Base-by-base conservation (phyloP, 2,329 filamentous ascomycete species). In the Verticillium dahliae region DNA sequence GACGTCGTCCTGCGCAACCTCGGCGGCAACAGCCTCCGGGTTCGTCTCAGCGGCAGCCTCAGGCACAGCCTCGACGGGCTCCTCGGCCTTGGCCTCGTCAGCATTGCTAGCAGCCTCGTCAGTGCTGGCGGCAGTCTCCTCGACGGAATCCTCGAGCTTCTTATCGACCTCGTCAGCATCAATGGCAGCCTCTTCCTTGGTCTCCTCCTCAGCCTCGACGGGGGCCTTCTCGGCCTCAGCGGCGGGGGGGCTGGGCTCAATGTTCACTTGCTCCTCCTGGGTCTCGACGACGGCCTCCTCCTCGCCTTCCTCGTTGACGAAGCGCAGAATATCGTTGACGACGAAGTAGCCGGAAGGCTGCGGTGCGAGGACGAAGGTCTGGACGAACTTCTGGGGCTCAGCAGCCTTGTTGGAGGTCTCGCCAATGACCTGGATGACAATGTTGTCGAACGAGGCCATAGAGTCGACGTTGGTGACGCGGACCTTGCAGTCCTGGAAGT, bases 291-390 rank as follows among this genome's bases (percentile, higher is more conserved):
- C 71, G 10, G 68, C 70, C 64, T 89, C 87, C 63, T 91, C 91
- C 64, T 97, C 92, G 52, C 84, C 84, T 69, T 94, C 90, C 65
- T 95, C 91, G 66, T 89, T 87, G 67, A 99, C 88, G 78, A 96
- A 98, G 69, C 95, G 86, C 81, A 98, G 92, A 74, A 99, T 97
- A 73, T 99, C 95, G 77, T 99, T 99, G 69, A 99, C 85, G 38
- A 99, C 94, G 70, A 96, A 99, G 82, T 98, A 99, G 66, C 95
- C 95, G 62, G 94, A 96, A 58, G 92, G 92, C 80, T 99, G 95
- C 76, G 94, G 88, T 57, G 95, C 95, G 65, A 99, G 90, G 65
- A 99, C 91, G 70, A 99, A 99, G 59, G 94, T 98, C 83, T 99
- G 95, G 50, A 93, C 90, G 72, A 99, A 99, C 76, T 97, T 97